Conservation (phyloP, 345 rosid species). For the Triadica sebifera region DNA sequence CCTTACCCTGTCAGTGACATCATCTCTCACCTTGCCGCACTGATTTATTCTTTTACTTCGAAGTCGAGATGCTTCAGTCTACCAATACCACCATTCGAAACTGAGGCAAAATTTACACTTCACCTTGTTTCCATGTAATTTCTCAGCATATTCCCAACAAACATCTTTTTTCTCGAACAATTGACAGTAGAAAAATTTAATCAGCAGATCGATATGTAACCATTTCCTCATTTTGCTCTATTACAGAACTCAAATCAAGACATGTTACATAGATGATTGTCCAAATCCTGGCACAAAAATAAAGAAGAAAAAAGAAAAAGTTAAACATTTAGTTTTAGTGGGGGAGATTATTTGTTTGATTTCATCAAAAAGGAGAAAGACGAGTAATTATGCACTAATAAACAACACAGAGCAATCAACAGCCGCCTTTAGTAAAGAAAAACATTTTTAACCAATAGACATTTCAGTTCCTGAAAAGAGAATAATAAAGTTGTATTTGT, state of each 20-base stretch:
- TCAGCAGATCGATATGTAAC: conserved; percentile 2
- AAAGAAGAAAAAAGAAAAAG: neutral
- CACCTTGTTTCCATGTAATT: conserved; percentile 83
- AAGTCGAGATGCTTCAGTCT: conserved; percentile 82
- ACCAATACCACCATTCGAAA: conserved; percentile 85
- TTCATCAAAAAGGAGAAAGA: too few species aligned
- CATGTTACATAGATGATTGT: neutral
- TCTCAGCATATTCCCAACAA: conserved; percentile 94
- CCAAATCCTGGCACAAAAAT: neutral
- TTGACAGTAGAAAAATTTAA: conserved; percentile 32
- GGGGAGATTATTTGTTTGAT: too few species aligned
- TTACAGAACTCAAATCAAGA: conserved; percentile 9
- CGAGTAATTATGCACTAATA: too few species aligned
- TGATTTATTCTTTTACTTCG: conserved; percentile 93
- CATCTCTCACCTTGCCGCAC: conserved; percentile 77
- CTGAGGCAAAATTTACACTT: conserved; percentile 71
- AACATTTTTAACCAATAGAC: too few species aligned
- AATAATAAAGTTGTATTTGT: neutral
- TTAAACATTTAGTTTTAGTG: too few species aligned
- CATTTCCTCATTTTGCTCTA: neutral
- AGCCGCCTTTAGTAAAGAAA: too few species aligned
- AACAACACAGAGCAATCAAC: too few species aligned
- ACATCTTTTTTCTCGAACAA: conserved; percentile 89
- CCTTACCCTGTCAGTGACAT: conserved; percentile 72
- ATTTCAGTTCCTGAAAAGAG: too few species aligned